These are phyloP conservation scores for Euphorbia lathyris DNA, from an alignment of 345 rosid genomes.

Conservation along the genomic window DNA sequence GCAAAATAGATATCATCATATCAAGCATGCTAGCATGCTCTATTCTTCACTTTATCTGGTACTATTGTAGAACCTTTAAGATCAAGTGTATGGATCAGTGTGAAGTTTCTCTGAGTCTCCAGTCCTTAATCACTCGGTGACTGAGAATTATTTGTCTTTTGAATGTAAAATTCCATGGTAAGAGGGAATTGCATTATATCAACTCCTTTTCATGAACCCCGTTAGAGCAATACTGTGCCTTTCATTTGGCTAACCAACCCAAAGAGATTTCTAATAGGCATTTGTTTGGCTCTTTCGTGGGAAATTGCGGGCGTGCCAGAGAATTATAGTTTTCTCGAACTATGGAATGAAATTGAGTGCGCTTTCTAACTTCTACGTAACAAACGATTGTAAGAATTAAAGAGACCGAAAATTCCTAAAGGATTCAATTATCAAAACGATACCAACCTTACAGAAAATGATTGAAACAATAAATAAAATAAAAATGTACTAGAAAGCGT, in stretches of 20 bases:
- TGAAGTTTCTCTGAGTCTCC: neutral
- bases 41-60: neutral
- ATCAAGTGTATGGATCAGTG: neutral
- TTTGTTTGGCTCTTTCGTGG: too few species aligned
- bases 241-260: neutral
- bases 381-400: too few species aligned
- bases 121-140: neutral
- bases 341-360: too few species aligned
- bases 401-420: too few species aligned
- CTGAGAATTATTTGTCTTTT: neutral
- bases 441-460: too few species aligned
- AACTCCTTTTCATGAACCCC: neutral
- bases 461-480: too few species aligned
- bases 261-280: neutral
- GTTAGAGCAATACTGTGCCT: too few species aligned
- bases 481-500: too few species aligned
- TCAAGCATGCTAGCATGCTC: neutral
- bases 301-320: too few species aligned
- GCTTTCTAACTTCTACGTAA: too few species aligned
- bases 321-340: too few species aligned
- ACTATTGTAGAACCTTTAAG: conserved; percentile 3
- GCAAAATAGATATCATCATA: neutral
- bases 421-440: too few species aligned
- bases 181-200: neutral
- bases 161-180: neutral